Evolutionary conservation across 164 flowering plant species (phyloP), one percentile per base, ranked within the genome.

Genomic region (Berberis thunbergii): DNA sequence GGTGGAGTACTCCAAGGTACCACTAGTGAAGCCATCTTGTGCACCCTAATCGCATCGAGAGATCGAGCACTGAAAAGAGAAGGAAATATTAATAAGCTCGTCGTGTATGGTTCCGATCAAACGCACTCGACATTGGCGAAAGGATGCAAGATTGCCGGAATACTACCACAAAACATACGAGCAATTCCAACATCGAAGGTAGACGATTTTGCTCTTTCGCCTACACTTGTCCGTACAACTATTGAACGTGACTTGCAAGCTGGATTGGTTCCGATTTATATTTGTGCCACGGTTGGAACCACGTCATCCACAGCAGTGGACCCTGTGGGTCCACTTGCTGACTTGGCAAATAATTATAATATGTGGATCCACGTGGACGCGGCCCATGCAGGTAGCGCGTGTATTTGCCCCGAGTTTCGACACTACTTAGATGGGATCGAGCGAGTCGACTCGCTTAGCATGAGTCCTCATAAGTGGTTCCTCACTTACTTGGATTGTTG

Each of bases 361-460:
- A 67, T 77, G 9, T 86, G 92, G 92, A 57, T 83, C 43, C 92
- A 84, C 66, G 84, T 86, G 41, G 89, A 86, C 58, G 88, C 84
- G 3, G 91, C 88, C 0, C 82, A 83, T 42, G 86, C 71, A 6
- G 87, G 88, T 0, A 75, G 78, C 12, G 88, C 87, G 1, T 84
- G 88, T 44, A 83, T 86, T 3, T 84, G 88, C 48, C 88, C 91
- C 2, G 92, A 86, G 79, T 83, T 77, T 40, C 72, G 87, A 6
- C 74, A 75, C 11, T 72, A 71, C 52, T 39, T 56, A 6, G 41
- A 56, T 40, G 59, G 59, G 3, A 41, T 56, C 1, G 89, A 84
- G 6, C 57, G 60, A 38, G 80, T 69, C 0, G 82, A 83, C 70
- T 84, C 89, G 2, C 6, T 84, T 39, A 86, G 87, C 57, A 50